A percentile compares a stretch with the other conserved stretches of the same genome.
Conservation (phyloP, 2,329 filamentous ascomycete genomes). For the Pseudopithomyces chartarum region DNA sequence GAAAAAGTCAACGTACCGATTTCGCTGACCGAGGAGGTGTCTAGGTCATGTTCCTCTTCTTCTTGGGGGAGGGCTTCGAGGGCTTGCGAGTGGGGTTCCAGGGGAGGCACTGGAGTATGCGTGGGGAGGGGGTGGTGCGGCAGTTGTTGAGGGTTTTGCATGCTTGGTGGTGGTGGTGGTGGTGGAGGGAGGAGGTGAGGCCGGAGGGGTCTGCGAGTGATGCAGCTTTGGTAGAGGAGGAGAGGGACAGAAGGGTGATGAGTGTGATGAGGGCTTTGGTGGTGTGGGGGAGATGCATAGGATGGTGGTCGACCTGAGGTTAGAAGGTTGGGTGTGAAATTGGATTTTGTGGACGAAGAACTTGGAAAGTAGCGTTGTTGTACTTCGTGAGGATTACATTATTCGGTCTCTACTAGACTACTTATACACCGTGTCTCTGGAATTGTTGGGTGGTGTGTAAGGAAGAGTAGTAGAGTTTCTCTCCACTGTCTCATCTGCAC, state of each 20-base stretch:
- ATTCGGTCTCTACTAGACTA: background rate
- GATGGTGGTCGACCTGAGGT: too few relatives aligned
- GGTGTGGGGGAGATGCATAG: background rate
- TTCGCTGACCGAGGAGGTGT: background rate
- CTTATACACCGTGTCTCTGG: slow-evolving; percentile 1
- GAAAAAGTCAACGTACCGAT: background rate
- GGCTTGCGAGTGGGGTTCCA: slow-evolving; percentile 13
- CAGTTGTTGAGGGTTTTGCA: slow-evolving; percentile 23
- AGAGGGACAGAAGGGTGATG: slow-evolving; percentile 11
- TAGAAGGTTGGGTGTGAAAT: slow-evolving; percentile 4
- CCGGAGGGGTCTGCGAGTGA: slow-evolving; percentile 20
- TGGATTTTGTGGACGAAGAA: too few relatives aligned
- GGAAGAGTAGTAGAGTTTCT: too few relatives aligned
- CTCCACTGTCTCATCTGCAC: background rate
- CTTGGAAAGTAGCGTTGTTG: too few relatives aligned
- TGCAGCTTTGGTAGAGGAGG: slow-evolving; percentile 7
- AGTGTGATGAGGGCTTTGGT: background rate
- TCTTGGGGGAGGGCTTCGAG: background rate
- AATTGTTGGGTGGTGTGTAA: too few relatives aligned
- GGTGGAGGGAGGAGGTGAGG: slow-evolving; percentile 16
- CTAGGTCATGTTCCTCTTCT: background rate
- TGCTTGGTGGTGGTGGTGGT: slow-evolving; percentile 17
- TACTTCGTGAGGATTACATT: too few relatives aligned
- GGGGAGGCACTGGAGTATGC: slow-evolving; percentile 18
- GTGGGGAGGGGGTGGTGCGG: slow-evolving; percentile 9